Percentiles rank a stretch among this genome's conserved stretches.
Evolutionary conservation across 148 eudicot species (phyloP).

Genomic region (Vaccinium corymbosum): DNA sequence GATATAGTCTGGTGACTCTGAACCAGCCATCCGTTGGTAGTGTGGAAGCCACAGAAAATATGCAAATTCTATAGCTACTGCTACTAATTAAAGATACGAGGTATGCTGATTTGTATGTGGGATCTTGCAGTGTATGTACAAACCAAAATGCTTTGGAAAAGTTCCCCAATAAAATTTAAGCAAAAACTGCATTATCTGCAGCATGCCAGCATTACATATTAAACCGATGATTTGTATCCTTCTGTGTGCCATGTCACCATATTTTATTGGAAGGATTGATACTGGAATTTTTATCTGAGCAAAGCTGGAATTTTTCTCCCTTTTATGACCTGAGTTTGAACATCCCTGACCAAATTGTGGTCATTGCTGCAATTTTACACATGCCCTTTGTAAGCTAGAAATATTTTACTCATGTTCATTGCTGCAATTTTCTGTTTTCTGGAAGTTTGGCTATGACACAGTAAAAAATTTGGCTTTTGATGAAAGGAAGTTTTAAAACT

Average conservation of each 20-base stretch:
- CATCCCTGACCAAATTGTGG: neutral
- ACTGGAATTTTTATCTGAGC: neutral
- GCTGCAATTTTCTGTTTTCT: neutral
- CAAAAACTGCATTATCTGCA: conserved; percentile 1
- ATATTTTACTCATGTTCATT: neutral
- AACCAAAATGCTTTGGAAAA: conserved; percentile 6
- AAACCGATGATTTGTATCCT: neutral
- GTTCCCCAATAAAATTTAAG: neutral
- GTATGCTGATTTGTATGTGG: neutral
- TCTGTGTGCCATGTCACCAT: neutral
- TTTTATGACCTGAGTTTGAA: neutral
- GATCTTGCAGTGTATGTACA: neutral
- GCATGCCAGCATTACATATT: neutral
- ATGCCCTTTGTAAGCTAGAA: neutral
- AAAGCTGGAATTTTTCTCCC: neutral
- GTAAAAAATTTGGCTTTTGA: neutral
- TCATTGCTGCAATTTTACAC: too few species aligned
- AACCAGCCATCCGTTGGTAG: neutral
- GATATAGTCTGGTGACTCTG: neutral
- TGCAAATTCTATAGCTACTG: neutral
- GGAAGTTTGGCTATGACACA: too few species aligned
- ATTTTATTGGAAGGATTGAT: neutral
- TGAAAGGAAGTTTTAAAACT: neutral
- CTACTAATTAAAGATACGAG: neutral
- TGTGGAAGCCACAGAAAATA: neutral